Percentiles rank a stretch among this genome's conserved stretches.
phyloP scores from a whole-genome alignment of 305 asterid genomes.

The Fraxinus sp. region DNA sequence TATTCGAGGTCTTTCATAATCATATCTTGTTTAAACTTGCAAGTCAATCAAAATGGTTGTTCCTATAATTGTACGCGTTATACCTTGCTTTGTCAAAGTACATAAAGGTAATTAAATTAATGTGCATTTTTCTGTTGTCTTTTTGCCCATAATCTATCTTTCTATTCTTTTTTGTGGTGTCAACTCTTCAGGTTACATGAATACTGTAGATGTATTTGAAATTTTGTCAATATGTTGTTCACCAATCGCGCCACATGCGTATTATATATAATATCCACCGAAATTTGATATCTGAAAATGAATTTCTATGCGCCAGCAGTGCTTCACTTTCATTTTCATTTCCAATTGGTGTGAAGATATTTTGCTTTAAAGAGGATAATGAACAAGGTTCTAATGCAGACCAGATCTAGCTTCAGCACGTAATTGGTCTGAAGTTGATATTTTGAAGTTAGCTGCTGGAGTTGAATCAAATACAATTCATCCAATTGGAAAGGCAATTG shows the following conservation, averaged over 20 bases:
- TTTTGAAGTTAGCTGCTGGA: constrained; percentile 87
- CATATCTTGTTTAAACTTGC: constrained; percentile 5
- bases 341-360: constrained; percentile 1
- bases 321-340: neutral
- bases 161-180: neutral
- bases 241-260: neutral
- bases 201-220: neutral
- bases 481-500: constrained; percentile 96
- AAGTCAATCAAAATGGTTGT: neutral
- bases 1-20: constrained; percentile 9
- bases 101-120: neutral
- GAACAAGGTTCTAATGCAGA: constrained; percentile 47
- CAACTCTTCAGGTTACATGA: constrained; percentile 9
- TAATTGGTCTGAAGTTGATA: constrained; percentile 78
- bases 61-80: neutral
- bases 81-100: neutral
- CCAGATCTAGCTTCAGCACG: constrained; percentile 36
- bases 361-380: constrained; percentile 26
- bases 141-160: neutral
- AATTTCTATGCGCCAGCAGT: neutral
- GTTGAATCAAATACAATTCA: constrained; percentile 92
- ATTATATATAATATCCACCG: neutral
- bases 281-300: constrained; percentile 15
- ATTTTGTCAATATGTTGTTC: neutral
- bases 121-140: neutral